These are phyloP conservation scores for Dendryphion nanum DNA, from an alignment of 2,329 filamentous ascomycete genomes.

Conservation along the genomic window DNA sequence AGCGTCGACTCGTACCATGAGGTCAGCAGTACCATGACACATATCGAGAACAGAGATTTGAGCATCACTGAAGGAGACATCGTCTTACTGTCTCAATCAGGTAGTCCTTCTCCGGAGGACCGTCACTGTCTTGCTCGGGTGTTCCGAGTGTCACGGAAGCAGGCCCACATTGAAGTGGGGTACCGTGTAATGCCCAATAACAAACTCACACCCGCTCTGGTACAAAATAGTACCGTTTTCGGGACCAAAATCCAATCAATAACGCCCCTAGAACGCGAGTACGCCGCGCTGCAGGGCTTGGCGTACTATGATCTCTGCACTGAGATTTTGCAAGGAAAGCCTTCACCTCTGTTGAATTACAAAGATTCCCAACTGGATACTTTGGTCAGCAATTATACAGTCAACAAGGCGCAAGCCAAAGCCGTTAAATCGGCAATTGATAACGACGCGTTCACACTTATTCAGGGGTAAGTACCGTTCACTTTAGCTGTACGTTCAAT, in stretches of 20 bases:
- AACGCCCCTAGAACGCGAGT: slow-evolving; percentile 93
- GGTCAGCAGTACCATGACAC: slow-evolving; percentile 78
- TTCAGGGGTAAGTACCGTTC: slow-evolving; percentile 66
- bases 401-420: slow-evolving; percentile 87
- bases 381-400: slow-evolving; percentile 72
- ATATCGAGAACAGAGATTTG: slow-evolving; percentile 67
- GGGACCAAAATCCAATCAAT: slow-evolving; percentile 88
- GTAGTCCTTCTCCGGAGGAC: slow-evolving; percentile 66
- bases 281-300: slow-evolving; percentile 82
- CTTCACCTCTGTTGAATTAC: slow-evolving; percentile 83
- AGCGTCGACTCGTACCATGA: slow-evolving; percentile 93
- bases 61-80: slow-evolving; percentile 82
- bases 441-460: slow-evolving; percentile 94
- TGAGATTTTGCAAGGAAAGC: slow-evolving; percentile 84
- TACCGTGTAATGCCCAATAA: slow-evolving; percentile 74
- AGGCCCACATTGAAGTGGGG: slow-evolving; percentile 76
- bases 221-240: slow-evolving; percentile 67
- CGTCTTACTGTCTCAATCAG: slow-evolving; percentile 74
- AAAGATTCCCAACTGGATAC: slow-evolving; percentile 68
- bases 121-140: slow-evolving; percentile 86
- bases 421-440: slow-evolving; percentile 89
- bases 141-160: slow-evolving; percentile 76
- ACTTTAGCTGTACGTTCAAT: slow-evolving; percentile 1
- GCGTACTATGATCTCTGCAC: slow-evolving; percentile 96
- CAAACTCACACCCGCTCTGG: slow-evolving; percentile 63